A percentile compares a stretch with the other conserved stretches of the same genome.
These are phyloP conservation scores for Penstemon davidsonii DNA, from an alignment of 257 asterid species.

Conservation along the genomic window DNA sequence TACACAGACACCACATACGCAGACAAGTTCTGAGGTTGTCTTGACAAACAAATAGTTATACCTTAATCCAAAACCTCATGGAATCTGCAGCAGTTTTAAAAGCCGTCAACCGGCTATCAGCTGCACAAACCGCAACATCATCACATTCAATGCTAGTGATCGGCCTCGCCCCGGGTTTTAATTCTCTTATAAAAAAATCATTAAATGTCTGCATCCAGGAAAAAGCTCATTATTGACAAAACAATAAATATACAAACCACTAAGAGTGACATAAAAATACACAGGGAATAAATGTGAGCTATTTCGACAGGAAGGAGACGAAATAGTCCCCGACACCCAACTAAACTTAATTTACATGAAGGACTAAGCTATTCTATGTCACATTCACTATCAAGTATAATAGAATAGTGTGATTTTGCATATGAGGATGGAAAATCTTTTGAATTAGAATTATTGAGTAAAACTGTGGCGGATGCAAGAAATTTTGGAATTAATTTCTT, in stretches of 20 bases:
- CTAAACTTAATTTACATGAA: too few relatives aligned
- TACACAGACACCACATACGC: constrained; percentile 1
- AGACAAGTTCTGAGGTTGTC: constrained; percentile 17
- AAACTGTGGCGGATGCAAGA: constrained; percentile 6
- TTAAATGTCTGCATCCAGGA: constrained; percentile 79
- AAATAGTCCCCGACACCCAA: too few relatives aligned
- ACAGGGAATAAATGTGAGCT: constrained; percentile 1
- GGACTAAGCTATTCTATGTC: too few relatives aligned
- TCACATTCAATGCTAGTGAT: constrained; percentile 57
- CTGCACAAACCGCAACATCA: constrained; percentile 84
- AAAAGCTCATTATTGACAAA: constrained; percentile 5
- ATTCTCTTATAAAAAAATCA: constrained; percentile 85
- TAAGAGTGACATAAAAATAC: not conserved
- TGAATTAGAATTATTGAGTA: not conserved
- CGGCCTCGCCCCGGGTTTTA: constrained; percentile 79
- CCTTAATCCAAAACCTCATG: constrained; percentile 95
- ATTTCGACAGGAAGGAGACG: not conserved
- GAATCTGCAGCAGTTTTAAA: constrained; percentile 65
- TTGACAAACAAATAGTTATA: constrained; percentile 34
- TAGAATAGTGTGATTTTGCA: constrained; percentile 3
- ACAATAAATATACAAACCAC: not conserved
- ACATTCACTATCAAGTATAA: too few relatives aligned
- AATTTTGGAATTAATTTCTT: not conserved
- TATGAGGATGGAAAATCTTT: constrained; percentile 14
- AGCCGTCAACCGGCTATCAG: constrained; percentile 92